Conservation (phyloP, 768 basidiomycete genomes). For the Naematelia encephala region DNA sequence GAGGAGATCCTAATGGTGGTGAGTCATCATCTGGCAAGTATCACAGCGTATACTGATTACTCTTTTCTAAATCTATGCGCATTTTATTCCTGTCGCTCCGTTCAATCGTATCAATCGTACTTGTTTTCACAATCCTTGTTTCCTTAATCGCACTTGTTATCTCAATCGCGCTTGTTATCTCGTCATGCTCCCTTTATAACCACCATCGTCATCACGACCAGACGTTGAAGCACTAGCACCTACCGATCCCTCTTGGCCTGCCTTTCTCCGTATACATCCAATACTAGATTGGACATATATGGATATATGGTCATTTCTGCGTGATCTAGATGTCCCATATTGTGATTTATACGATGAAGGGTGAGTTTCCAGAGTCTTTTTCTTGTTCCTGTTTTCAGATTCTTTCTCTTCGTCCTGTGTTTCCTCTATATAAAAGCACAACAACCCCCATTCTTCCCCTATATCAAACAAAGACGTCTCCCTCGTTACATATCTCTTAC, state of each 20-base stretch:
- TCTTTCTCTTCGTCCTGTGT: no score
- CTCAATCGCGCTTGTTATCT: no score
- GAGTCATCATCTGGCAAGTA: slow-evolving; percentile 39
- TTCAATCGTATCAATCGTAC: no score
- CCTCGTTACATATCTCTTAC: no score
- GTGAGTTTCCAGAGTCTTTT: slow-evolving; percentile 59
- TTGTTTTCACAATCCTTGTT: background rate
- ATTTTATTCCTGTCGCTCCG: no score
- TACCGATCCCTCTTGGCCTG: slow-evolving; percentile 87
- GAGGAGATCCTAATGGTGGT: slow-evolving; percentile 93
- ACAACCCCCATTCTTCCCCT: no score
- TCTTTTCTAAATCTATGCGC: no score
- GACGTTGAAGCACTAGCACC: slow-evolving; percentile 50
- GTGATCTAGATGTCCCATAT: slow-evolving; percentile 71
- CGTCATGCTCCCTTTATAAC: no score
- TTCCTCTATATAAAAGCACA: no score
- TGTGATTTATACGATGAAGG: slow-evolving; percentile 88
- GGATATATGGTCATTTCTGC: slow-evolving; percentile 85
- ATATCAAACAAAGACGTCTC: no score
- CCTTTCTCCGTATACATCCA: slow-evolving; percentile 85
- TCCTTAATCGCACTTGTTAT: background rate
- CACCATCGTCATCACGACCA: no score
- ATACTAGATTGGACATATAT: slow-evolving; percentile 92
- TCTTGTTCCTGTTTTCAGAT: background rate
- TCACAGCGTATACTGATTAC: background rate